Evolutionary conservation across 2,329 filamentous ascomycete species (phyloP).

Genomic region (Trichoderma asperellum): DNA sequence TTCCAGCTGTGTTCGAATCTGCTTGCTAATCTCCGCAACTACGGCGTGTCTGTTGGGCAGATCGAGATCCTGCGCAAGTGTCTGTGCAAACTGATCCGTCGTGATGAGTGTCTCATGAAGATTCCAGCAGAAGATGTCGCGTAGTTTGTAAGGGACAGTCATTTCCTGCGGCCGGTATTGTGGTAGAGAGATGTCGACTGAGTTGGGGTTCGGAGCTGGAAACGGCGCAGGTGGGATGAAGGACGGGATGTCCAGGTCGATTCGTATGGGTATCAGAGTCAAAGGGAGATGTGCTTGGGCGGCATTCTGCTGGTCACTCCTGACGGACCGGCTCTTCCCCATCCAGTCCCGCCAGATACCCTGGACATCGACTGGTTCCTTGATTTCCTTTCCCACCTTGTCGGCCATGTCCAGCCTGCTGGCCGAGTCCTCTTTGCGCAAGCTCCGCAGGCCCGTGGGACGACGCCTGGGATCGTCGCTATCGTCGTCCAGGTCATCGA

Average conservation of each 20-base stretch:
- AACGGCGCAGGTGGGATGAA: conserved; percentile 70
- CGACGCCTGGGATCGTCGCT: conserved; percentile 76
- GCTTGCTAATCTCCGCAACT: conserved; percentile 82
- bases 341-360: conserved; percentile 97
- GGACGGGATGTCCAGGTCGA: conserved; percentile 88
- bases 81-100: conserved; percentile 92
- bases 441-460: conserved; percentile 80
- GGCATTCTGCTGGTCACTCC: conserved; percentile 63
- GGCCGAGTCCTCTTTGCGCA: conserved; percentile 74
- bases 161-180: conserved; percentile 79
- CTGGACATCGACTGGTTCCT: conserved; percentile 78
- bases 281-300: conserved; percentile 77
- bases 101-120: conserved; percentile 92
- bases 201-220: conserved; percentile 63
- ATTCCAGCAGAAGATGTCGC: conserved; percentile 98
- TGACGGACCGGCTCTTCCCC: conserved; percentile 66
- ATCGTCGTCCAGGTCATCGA: conserved; percentile 76
- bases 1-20: conserved; percentile 92
- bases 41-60: conserved; percentile 74
- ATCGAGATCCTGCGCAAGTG: conserved; percentile 89
- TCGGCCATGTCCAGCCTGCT: conserved; percentile 68
- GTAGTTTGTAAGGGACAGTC: conserved; percentile 83
- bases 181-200: conserved; percentile 71
- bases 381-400: conserved; percentile 82
- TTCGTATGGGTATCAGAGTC: conserved; percentile 91